Conservation (phyloP, 768 basidiomycete genomes). For the Gloeophyllum trabeum region DNA sequence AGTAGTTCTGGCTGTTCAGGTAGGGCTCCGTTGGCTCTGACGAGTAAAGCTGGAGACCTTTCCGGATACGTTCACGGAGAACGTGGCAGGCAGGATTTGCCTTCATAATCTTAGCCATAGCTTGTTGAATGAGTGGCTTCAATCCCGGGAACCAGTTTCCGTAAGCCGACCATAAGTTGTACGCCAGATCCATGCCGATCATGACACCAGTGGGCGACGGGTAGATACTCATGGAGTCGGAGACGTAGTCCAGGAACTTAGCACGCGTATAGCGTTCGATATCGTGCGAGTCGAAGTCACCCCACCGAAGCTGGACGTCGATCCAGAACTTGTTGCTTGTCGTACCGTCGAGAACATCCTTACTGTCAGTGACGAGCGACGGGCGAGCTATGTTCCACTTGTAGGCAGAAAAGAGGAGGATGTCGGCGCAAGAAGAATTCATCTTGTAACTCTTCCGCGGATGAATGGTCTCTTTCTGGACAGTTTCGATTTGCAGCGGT, state of each 20-base stretch:
- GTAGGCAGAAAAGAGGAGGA: slow-evolving; percentile 91
- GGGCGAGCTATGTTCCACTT: slow-evolving; percentile 99
- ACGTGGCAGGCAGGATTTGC: slow-evolving; percentile 98
- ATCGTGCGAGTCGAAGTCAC: slow-evolving; percentile 98
- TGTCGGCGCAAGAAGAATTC: slow-evolving; percentile 99
- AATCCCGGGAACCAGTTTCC: slow-evolving; percentile 99
- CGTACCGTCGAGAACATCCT: slow-evolving; percentile 95
- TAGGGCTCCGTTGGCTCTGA: slow-evolving; percentile 99
- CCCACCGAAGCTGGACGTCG: slow-evolving; percentile 91
- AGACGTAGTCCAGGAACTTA: slow-evolving; percentile 97
- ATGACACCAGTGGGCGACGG: slow-evolving; percentile 98
- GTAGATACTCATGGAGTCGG: slow-evolving; percentile 98
- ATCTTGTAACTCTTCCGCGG: slow-evolving; percentile 99
- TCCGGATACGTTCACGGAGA: slow-evolving; percentile 95
- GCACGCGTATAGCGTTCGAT: slow-evolving; percentile 98
- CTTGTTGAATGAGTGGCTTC: slow-evolving; percentile 96
- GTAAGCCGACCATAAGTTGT: slow-evolving; percentile 97
- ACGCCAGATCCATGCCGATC: slow-evolving; percentile 97
- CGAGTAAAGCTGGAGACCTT: slow-evolving; percentile 95
- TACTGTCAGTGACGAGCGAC: slow-evolving; percentile 88
- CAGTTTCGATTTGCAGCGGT: slow-evolving; percentile 96
- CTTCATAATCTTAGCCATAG: slow-evolving; percentile 99
- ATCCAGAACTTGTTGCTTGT: slow-evolving; percentile 99
- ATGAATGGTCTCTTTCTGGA: slow-evolving; percentile 99
- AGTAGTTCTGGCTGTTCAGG: slow-evolving; percentile 95